A percentile compares a stretch with the other conserved stretches of the same genome.
Evolutionary conservation across 1,284 basidiomycete genomes (phyloP).

Genomic region (Nidula niveotomentosa): DNA sequence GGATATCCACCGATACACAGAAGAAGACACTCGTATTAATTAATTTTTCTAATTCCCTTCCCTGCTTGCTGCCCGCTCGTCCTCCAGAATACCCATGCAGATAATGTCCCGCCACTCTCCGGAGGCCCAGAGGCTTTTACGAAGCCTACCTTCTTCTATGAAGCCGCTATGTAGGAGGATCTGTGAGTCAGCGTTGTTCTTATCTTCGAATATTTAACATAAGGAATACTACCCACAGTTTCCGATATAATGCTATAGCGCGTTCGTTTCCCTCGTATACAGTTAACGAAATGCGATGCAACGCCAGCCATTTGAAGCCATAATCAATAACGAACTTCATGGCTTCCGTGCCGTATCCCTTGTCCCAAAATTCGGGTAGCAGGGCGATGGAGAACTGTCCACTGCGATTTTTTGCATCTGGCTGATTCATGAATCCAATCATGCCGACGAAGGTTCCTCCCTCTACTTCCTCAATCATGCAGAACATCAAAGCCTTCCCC

Average conservation of each 20-base stretch:
- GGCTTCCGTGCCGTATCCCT: slow-evolving; percentile 32
- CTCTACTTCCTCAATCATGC: slow-evolving; percentile 5
- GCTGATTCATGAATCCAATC: neutral
- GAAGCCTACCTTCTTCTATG: slow-evolving; percentile 20
- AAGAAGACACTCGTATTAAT: too few relatives aligned
- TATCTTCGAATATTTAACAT: too few relatives aligned
- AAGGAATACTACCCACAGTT: slow-evolving; percentile 21
- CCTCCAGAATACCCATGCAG: slow-evolving; percentile 20
- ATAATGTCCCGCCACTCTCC: slow-evolving; percentile 21
- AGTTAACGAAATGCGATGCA: slow-evolving; percentile 29
- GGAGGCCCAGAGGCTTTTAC: slow-evolving; percentile 20
- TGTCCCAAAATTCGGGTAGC: slow-evolving; percentile 19
- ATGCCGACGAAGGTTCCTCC: neutral
- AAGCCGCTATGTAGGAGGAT: slow-evolving; percentile 12
- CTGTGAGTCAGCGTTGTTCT: too few relatives aligned
- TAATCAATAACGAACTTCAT: slow-evolving; percentile 28
- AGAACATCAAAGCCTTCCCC: slow-evolving; percentile 10
- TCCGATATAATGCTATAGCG: slow-evolving; percentile 30
- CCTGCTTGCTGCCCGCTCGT: slow-evolving; percentile 15
- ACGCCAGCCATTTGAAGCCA: slow-evolving; percentile 26
- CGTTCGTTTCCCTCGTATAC: slow-evolving; percentile 25
- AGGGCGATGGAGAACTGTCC: neutral
- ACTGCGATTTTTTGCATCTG: neutral
- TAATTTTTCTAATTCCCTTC: neutral
- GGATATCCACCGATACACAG: too few relatives aligned